phyloP scores from a whole-genome alignment of 2,329 filamentous ascomycete species.

The Phialemonium atrogriseum region DNA sequence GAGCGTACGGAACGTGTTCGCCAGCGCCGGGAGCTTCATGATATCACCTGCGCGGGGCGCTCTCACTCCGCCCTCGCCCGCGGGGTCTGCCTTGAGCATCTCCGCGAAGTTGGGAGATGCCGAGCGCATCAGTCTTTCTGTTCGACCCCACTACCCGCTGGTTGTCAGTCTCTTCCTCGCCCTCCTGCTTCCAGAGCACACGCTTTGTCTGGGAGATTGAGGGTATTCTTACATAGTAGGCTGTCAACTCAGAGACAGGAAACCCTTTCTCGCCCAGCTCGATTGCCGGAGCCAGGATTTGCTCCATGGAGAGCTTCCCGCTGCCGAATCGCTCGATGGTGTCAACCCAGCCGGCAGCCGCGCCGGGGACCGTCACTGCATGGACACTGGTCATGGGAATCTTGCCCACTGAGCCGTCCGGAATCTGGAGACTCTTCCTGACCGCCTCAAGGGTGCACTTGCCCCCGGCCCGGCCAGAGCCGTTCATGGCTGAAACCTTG shows the following conservation, averaged over 20 bases:
- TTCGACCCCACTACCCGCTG: slow-evolving; percentile 56
- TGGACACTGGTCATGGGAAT: slow-evolving; percentile 74
- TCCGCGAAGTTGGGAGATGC: slow-evolving; percentile 83
- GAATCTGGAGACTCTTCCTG: slow-evolving; percentile 59
- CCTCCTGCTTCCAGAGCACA: neutral
- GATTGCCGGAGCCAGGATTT: slow-evolving; percentile 77
- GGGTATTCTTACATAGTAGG: slow-evolving; percentile 47
- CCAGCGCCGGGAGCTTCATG: slow-evolving; percentile 77
- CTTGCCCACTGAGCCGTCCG: slow-evolving; percentile 41
- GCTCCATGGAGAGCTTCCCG: slow-evolving; percentile 66
- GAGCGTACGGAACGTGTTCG: slow-evolving; percentile 70
- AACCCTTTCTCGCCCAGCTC: slow-evolving; percentile 82
- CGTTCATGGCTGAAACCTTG: slow-evolving; percentile 80
- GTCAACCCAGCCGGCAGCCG: slow-evolving; percentile 89
- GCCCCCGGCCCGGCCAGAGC: slow-evolving; percentile 74
- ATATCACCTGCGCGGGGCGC: slow-evolving; percentile 76
- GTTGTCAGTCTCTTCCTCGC: neutral
- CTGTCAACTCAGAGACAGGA: slow-evolving; percentile 74
- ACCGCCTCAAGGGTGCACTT: slow-evolving; percentile 63
- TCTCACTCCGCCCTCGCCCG: slow-evolving; percentile 59
- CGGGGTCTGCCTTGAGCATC: slow-evolving; percentile 72
- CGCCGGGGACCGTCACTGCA: slow-evolving; percentile 80
- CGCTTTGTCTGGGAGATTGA: neutral
- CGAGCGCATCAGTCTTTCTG: slow-evolving; percentile 53
- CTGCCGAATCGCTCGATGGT: slow-evolving; percentile 83